Conservation (phyloP, 495 filamentous ascomycete species). For the Penicillium steckii region DNA sequence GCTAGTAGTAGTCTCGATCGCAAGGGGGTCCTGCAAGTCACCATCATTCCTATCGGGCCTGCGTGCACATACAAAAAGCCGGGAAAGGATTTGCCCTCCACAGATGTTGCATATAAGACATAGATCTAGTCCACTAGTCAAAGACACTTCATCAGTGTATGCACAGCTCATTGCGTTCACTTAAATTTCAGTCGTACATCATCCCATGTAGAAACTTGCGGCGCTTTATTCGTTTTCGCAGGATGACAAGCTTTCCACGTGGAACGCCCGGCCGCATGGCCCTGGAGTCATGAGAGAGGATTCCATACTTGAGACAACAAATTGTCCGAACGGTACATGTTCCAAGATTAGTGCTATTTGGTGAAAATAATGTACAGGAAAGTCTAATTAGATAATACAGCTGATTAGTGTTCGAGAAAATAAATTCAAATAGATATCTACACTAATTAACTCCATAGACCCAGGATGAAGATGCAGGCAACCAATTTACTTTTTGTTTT, state of each 20-base stretch:
- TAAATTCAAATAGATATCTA: conserved; percentile 31
- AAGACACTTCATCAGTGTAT: neutral
- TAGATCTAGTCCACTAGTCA: neutral
- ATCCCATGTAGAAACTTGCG: too few species aligned
- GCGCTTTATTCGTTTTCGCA: neutral
- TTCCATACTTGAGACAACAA: neutral
- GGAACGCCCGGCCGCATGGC: neutral
- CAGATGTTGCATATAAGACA: conserved; percentile 5
- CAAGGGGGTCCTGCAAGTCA: conserved; percentile 19
- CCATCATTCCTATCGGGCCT: conserved; percentile 15
- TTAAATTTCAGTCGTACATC: too few species aligned
- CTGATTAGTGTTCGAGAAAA: conserved; percentile 4
- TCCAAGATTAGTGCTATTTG: neutral
- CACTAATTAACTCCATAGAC: conserved; percentile 27
- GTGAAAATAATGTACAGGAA: neutral
- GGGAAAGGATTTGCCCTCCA: neutral
- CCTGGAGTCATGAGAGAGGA: too few species aligned
- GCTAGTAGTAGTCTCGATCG: neutral
- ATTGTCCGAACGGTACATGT: too few species aligned
- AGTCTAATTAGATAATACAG: neutral
- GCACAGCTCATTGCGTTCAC: neutral
- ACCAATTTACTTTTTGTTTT: conserved; percentile 21
- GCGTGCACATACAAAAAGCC: conserved; percentile 4
- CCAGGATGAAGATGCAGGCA: conserved; percentile 27
- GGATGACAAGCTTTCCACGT: neutral